Evolutionary conservation across 2,329 filamentous ascomycete species (phyloP).

Genomic region (Mollisia scopiformis): DNA sequence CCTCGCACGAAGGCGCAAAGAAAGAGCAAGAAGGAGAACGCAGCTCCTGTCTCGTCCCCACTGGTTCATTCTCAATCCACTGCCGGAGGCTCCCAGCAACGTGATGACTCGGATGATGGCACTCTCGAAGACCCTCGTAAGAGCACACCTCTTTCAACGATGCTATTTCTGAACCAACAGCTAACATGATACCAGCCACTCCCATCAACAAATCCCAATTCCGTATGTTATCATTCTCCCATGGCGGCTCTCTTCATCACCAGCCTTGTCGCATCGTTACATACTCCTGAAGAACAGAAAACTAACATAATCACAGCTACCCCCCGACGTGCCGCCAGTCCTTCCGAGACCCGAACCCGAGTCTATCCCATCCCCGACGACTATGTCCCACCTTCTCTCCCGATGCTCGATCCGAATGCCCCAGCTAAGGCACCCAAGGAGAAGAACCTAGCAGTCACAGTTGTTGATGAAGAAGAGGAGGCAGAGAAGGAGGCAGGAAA

Average conservation of each 20-base stretch:
- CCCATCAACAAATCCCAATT: not conserved
- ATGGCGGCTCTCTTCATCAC: too few species aligned
- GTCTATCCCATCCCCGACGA: not conserved
- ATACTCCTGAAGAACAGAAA: not conserved
- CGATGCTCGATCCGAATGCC: not conserved
- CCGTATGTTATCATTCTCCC: too few species aligned
- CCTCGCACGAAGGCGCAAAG: too few species aligned
- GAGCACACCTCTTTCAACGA: not conserved
- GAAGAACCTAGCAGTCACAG: too few species aligned
- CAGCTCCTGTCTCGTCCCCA: not conserved
- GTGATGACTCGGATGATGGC: not conserved
- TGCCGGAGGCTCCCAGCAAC: not conserved
- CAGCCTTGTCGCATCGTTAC: too few species aligned
- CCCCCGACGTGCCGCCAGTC: not conserved
- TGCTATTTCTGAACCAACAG: too few species aligned
- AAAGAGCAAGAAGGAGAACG: not conserved
- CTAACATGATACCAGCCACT: too few species aligned
- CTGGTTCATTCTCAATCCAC: not conserved
- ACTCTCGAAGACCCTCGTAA: not conserved
- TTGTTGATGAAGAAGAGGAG: too few species aligned
- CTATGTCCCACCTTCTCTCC: not conserved
- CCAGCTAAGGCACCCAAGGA: not conserved
- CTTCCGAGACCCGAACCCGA: not conserved
- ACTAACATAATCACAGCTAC: not conserved
- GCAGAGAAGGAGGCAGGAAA: not conserved